These are phyloP conservation scores for Yamadazyma songkhlaensis DNA, from an alignment of 1,139 yeast genomes.

Conservation along the genomic window DNA sequence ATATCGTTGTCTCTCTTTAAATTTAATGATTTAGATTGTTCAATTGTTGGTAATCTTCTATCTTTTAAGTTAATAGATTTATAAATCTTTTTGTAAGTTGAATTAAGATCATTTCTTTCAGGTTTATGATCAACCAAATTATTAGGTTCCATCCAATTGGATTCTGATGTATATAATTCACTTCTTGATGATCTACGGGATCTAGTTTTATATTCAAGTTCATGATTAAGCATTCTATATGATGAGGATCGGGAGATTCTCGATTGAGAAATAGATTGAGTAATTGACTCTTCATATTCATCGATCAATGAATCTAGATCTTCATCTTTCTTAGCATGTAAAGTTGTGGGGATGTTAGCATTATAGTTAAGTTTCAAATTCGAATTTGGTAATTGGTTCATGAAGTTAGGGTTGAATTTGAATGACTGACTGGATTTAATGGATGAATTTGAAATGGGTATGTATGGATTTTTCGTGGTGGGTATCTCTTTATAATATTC, in stretches of 20 bases:
- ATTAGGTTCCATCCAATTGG: slow-evolving; percentile 47
- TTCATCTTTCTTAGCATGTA: neutral
- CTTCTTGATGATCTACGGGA: slow-evolving; percentile 41
- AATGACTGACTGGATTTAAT: no score
- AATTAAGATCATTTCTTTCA: slow-evolving; percentile 20
- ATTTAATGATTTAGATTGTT: slow-evolving; percentile 12
- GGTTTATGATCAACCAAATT: slow-evolving; percentile 8
- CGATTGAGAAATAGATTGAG: slow-evolving; percentile 31
- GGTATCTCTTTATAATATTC: no score
- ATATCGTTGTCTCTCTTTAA: slow-evolving; percentile 15
- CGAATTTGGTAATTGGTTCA: no score
- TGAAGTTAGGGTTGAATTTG: no score
- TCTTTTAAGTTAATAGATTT: slow-evolving; percentile 35
- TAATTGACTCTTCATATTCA: slow-evolving; percentile 46
- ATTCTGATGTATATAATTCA: slow-evolving; percentile 39
- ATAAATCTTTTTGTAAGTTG: slow-evolving; percentile 33
- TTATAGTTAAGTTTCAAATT: no score
- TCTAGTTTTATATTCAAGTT: slow-evolving; percentile 8
- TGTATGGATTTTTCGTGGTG: no score
- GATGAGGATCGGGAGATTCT: slow-evolving; percentile 27
- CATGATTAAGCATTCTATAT: slow-evolving; percentile 4
- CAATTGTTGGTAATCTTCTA: slow-evolving; percentile 19
- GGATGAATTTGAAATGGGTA: no score
- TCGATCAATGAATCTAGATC: slow-evolving; percentile 49
- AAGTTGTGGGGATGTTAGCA: no score